Percentiles rank a stretch among this genome's conserved stretches.
Conservation (phyloP, 2,329 filamentous ascomycete genomes). For the Zasmidium cellare region DNA sequence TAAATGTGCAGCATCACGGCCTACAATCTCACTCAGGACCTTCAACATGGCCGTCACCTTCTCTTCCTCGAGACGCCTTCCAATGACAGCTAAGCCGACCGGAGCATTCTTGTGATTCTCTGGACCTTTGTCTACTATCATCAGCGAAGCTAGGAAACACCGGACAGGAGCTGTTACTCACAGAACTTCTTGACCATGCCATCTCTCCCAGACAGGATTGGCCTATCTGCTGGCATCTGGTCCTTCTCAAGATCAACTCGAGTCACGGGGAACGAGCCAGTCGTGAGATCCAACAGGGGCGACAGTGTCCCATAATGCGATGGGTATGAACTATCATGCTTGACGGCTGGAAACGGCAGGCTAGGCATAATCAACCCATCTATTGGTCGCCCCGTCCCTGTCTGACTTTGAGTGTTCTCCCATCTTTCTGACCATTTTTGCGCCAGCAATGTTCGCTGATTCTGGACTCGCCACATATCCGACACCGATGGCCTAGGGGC, state of each 20-base stretch:
- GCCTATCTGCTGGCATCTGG: slow-evolving; percentile 1
- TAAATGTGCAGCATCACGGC: too few relatives aligned
- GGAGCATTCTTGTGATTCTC: slow-evolving; percentile 52
- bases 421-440: slow-evolving; percentile 17
- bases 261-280: slow-evolving; percentile 21
- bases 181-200: slow-evolving; percentile 11
- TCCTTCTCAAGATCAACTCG: slow-evolving; percentile 20
- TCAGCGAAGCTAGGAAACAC: neutral
- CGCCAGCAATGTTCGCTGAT: slow-evolving; percentile 8
- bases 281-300: slow-evolving; percentile 14
- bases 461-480: slow-evolving; percentile 18
- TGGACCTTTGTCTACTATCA: slow-evolving; percentile 24
- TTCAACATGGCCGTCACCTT: slow-evolving; percentile 47
- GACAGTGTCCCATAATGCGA: slow-evolving; percentile 14
- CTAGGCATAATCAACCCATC: slow-evolving; percentile 20
- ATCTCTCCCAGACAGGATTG: slow-evolving; percentile 14
- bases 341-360: slow-evolving; percentile 14
- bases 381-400: slow-evolving; percentile 16
- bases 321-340: slow-evolving; percentile 15
- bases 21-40: slow-evolving; percentile 27
- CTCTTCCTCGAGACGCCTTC: slow-evolving; percentile 55
- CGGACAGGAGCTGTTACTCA: neutral
- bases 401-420: slow-evolving; percentile 7
- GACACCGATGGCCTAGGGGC: slow-evolving; percentile 10
- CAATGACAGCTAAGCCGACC: slow-evolving; percentile 56